These are phyloP conservation scores for Dipteronia sinensis DNA, from an alignment of 345 rosid genomes.

Conservation along the genomic window DNA sequence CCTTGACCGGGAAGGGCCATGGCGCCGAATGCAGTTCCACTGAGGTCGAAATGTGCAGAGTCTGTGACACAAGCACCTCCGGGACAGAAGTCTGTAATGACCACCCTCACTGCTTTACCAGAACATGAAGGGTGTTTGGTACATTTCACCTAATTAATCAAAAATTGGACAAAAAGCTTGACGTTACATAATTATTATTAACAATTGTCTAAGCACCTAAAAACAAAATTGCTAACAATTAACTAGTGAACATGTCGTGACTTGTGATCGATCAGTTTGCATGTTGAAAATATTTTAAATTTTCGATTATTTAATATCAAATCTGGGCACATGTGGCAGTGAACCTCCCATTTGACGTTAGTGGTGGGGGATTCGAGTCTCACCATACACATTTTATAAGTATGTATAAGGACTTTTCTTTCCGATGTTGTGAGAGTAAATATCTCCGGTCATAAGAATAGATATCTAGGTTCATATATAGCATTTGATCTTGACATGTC, in stretches of 20 bases:
- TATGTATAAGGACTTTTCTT: no score
- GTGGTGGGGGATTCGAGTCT: no score
- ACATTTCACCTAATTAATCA: constrained; percentile 43
- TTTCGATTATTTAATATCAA: no score
- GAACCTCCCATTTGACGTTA: no score
- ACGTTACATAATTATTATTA: not conserved
- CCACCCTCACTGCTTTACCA: constrained; percentile 40
- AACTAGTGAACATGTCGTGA: no score
- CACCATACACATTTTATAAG: no score
- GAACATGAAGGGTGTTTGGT: constrained; percentile 45
- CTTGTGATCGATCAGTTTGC: not conserved
- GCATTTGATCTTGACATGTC: no score
- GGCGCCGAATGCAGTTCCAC: constrained; percentile 54
- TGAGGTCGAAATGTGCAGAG: constrained; percentile 52
- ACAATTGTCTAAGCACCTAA: not conserved
- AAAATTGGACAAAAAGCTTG: not conserved
- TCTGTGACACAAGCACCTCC: constrained; percentile 41
- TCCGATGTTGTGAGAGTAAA: no score
- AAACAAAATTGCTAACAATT: no score
- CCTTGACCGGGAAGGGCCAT: constrained; percentile 46
- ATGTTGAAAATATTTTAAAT: not conserved
- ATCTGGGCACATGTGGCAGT: no score
- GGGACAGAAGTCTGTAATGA: constrained; percentile 54
- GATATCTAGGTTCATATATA: no score
- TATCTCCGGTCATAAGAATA: no score